Evolutionary conservation across 129 eudicot species (phyloP).

Genomic region (Glebionis coronaria): DNA sequence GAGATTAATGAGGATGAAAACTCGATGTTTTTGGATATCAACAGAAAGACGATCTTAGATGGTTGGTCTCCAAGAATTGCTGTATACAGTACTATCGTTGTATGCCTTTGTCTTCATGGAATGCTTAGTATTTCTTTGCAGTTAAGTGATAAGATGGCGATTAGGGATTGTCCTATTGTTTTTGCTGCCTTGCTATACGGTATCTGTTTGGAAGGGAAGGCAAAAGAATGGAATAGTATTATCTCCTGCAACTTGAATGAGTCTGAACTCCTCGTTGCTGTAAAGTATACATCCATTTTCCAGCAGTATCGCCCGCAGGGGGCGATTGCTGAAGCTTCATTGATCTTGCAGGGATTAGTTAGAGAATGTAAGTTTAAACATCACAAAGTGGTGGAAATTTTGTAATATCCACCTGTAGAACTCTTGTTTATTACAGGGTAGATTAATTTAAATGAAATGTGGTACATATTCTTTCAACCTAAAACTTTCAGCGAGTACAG

Average conservation of each 20-base stretch:
- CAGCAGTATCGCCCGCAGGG: conserved; percentile 39
- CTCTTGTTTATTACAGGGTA: too few relatives aligned
- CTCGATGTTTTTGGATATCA: conserved; percentile 49
- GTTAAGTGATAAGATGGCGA: conserved; percentile 46
- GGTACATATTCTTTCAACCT: too few relatives aligned
- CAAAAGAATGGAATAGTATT: conserved; percentile 64
- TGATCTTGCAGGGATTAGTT: conserved; percentile 50
- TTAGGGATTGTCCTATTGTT: conserved; percentile 45
- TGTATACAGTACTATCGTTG: conserved; percentile 55
- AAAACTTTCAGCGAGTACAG: too few relatives aligned
- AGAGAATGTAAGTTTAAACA: conserved; percentile 39
- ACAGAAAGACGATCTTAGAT: conserved; percentile 53
- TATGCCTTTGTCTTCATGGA: conserved; percentile 67
- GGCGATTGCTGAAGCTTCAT: conserved; percentile 44
- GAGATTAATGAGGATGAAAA: conserved; percentile 27
- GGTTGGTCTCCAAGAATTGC: conserved; percentile 56
- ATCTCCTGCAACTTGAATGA: conserved; percentile 53
- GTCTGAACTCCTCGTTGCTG: conserved; percentile 46
- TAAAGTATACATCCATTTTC: conserved; percentile 45
- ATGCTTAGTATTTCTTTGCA: conserved; percentile 60
- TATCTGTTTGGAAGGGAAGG: conserved; percentile 69
- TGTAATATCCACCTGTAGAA: too few relatives aligned
- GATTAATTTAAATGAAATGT: too few relatives aligned
- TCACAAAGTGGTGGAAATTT: conserved; percentile 14
- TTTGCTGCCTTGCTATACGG: conserved; percentile 68